Conservation (phyloP, 345 rosid genomes). For the Bruguiera sexangula region DNA sequence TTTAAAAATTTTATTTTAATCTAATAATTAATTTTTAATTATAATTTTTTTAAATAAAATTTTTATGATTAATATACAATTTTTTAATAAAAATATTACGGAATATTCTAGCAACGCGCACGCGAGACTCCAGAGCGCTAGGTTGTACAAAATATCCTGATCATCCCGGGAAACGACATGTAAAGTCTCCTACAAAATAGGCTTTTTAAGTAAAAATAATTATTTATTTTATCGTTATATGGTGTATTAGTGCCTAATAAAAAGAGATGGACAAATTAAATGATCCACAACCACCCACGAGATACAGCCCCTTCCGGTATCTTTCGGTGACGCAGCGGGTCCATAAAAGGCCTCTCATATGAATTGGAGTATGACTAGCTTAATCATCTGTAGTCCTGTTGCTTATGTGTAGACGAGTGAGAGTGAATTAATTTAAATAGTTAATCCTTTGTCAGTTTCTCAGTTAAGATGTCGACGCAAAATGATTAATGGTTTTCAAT, state of each 20-base stretch:
- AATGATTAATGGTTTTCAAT: conserved; percentile 16
- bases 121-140: too few species aligned
- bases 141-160: neutral
- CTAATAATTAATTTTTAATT: too few species aligned
- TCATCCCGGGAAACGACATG: conserved; percentile 18
- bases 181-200: conserved; percentile 16
- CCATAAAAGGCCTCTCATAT: conserved; percentile 17
- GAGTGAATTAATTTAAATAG: conserved; percentile 11
- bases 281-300: conserved; percentile 32
- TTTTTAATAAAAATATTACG: too few species aligned
- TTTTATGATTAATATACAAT: too few species aligned
- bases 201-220: conserved; percentile 13
- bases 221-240: conserved; percentile 14
- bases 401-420: neutral
- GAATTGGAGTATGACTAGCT: conserved; percentile 23
- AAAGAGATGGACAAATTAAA: conserved; percentile 7
- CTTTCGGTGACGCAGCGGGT: conserved; percentile 12
- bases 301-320: conserved; percentile 2
- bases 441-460: conserved; percentile 13
- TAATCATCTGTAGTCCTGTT: conserved; percentile 8
- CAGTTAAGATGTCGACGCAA: conserved; percentile 25
- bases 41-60: too few species aligned
- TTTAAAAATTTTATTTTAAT: too few species aligned
- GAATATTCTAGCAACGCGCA: too few species aligned
- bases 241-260: conserved; percentile 19